These are phyloP conservation scores for Blastocystis hominis DNA, from an alignment of 352 stramenopile species.

Conservation along the genomic window DNA sequence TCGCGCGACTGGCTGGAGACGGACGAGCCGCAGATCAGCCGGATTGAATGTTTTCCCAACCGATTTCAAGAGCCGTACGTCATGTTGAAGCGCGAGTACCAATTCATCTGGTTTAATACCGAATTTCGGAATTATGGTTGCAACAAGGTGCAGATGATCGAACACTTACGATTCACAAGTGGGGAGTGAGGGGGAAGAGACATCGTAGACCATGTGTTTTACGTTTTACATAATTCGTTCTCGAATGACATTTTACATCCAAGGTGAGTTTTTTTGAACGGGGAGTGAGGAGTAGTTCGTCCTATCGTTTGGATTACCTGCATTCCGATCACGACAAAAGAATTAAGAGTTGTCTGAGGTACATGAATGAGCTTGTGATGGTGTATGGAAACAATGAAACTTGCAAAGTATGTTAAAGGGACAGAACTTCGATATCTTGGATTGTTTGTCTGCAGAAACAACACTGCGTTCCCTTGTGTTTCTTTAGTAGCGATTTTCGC, in stretches of 20 bases:
- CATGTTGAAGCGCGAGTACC: background rate
- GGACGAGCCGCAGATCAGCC: background rate
- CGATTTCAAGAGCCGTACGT: conserved; percentile 34
- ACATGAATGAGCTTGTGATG: background rate
- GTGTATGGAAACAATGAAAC: background rate
- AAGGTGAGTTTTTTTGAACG: background rate
- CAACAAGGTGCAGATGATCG: conserved; percentile 29
- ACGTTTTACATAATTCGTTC: background rate
- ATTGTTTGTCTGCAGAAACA: conserved; percentile 15
- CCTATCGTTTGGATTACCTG: background rate
- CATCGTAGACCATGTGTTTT: background rate
- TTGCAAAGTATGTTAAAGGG: background rate
- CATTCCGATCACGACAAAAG: background rate
- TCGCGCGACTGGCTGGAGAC: background rate
- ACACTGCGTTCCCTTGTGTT: conserved; percentile 34
- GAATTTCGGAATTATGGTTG: conserved; percentile 22
- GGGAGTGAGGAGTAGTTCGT: background rate
- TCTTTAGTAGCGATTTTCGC: conserved; percentile 28
- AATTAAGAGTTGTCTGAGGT: background rate
- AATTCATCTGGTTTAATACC: background rate
- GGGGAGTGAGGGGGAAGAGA: background rate
- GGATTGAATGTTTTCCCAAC: conserved; percentile 8
- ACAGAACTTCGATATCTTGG: background rate
- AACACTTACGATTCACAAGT: background rate
- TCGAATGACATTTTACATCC: conserved; percentile 25